phyloP scores from a whole-genome alignment of 2,329 filamentous ascomycete genomes.

The Colletotrichum endophyticum region DNA sequence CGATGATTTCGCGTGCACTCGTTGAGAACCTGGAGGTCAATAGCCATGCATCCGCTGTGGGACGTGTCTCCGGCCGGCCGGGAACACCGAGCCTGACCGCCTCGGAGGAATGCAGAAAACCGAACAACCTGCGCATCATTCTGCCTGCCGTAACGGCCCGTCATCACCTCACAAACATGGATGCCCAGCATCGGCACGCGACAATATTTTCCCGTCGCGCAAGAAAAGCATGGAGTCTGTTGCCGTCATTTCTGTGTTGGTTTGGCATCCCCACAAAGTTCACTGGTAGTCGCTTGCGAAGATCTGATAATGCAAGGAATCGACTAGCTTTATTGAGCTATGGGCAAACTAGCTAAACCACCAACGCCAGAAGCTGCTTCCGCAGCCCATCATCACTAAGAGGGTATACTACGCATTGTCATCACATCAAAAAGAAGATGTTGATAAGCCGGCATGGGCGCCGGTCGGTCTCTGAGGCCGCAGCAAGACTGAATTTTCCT shows the following conservation, averaged over 20 bases:
- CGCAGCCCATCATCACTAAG: background rate
- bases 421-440: conserved; percentile 40
- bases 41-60: background rate
- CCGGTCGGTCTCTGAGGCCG: conserved; percentile 79
- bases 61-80: background rate
- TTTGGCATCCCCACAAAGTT: background rate
- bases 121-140: background rate
- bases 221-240: background rate
- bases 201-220: background rate
- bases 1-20: background rate
- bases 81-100: conserved; percentile 12
- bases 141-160: background rate
- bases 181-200: background rate
- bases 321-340: conserved; percentile 2
- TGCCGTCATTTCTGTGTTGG: background rate
- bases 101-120: conserved; percentile 8
- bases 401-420: conserved; percentile 13
- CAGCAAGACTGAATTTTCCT: conserved; percentile 60
- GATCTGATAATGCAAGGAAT: background rate
- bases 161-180: background rate
- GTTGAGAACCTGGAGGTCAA: background rate
- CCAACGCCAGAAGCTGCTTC: background rate
- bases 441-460: conserved; percentile 65
- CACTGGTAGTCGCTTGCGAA: background rate
- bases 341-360: background rate